These are phyloP conservation scores for Pyrus hybrid DNA, from an alignment of 331 rosid species.

Conservation along the genomic window DNA sequence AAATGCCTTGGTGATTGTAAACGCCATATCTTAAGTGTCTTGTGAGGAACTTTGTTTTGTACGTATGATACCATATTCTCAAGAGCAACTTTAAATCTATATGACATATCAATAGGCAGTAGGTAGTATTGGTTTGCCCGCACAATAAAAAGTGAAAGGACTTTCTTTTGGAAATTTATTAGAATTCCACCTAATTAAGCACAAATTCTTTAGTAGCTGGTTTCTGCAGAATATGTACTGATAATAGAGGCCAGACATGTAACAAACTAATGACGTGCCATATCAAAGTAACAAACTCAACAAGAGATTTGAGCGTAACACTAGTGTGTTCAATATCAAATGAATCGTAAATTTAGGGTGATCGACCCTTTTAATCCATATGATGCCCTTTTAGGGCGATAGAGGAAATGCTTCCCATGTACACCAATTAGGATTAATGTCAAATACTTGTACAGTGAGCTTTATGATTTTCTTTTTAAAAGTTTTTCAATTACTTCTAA, in stretches of 20 bases:
- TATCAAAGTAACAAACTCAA: not conserved
- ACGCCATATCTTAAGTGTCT: conserved; percentile 78
- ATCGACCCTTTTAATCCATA: too few relatives aligned
- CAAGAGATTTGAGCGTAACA: not conserved
- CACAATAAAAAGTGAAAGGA: conserved; percentile 67
- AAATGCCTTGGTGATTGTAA: conserved; percentile 89
- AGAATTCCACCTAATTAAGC: conserved; percentile 65
- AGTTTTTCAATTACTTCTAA: not conserved
- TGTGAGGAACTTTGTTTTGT: conserved; percentile 47
- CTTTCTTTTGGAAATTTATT: conserved; percentile 81
- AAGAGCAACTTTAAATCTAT: conserved; percentile 77
- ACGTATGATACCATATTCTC: conserved; percentile 47
- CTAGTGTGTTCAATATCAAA: not conserved
- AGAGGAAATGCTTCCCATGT: too few relatives aligned
- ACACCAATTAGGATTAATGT: too few relatives aligned
- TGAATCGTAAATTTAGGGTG: too few relatives aligned
- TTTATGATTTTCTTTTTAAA: not conserved
- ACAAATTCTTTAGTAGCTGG: not conserved
- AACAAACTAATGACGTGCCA: not conserved
- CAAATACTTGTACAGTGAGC: too few relatives aligned
- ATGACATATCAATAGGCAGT: conserved; percentile 53
- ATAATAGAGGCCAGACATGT: not conserved
- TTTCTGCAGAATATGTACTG: too few relatives aligned
- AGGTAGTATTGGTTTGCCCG: conserved; percentile 54
- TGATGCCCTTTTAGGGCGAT: too few relatives aligned